Evolutionary conservation across 495 filamentous ascomycete species (phyloP), one percentile per base, ranked within the genome.

Genomic region (Penicillium tannophilum): DNA sequence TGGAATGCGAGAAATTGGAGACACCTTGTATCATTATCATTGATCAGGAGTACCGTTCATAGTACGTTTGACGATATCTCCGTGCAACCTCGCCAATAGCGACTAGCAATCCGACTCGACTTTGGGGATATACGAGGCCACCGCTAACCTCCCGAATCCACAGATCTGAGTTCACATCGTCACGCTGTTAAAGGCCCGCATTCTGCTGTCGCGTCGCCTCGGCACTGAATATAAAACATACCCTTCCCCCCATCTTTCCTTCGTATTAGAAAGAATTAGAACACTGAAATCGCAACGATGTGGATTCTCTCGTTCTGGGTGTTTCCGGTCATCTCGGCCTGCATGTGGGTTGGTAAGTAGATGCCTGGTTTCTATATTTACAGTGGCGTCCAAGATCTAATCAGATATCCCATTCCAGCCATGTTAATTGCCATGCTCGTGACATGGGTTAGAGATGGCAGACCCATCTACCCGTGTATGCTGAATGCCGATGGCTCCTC

Each of bases 311-410:
- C 81, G 17, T 84, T 82, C 59, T 88, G 91, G 91, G 69, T 93
- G 31, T 84, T 95, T 49, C 93, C 93, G 45, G 73, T 96, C 52
- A 80, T 96, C 52, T 91, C 90, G 58, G 87, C 88, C 54, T 72
- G 83, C 61, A 82, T 90, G 74, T 97, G 93, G 93, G 82, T 96
- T 50, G 83, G 85, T 79, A 86, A 74, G 70, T 54, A 3, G 16
- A 19, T 23, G 4, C 24, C 63, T 79, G 43, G 8, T 43, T 9
- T 23, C 19, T 48, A 10, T 20, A 24, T 20, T 31, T 6, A 28
- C 10, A 7, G 46, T 59, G 45, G 16, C 39, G 35, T 24, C 48
- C 7, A 9, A 36, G 47, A 61, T 52, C 59, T 59, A 57, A 62
- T 55, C 56, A 42, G 45, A 55, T 55, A 30, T 26, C 24, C 14